Evolutionary conservation across 768 basidiomycete genomes (phyloP), one percentile per base, ranked within the genome.

Genomic region (Rhodosporidiobolus sp.): DNA sequence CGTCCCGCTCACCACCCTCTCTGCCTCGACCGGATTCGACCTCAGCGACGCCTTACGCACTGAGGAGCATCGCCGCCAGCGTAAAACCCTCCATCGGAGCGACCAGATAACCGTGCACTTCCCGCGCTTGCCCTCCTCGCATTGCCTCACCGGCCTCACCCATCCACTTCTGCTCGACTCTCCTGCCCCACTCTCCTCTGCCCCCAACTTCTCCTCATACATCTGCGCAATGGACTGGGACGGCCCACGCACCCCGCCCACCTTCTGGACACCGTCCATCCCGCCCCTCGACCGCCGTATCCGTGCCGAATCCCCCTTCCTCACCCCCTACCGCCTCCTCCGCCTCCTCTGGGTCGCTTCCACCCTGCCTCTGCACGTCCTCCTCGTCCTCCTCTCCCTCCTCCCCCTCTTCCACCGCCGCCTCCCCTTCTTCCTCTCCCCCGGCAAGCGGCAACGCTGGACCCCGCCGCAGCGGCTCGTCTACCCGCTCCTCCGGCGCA

Each of bases 211-310:
- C 16, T 17, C 56, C 57, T n/a, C n/a, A n/a, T n/a, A 34, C 20
- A 38, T 43, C 38, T 43, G 4, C 34, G 35, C 35, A 4, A 58
- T 63, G 50, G 55, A 38, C 26, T 49, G 68, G 65, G 60, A 67
- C 45, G 56, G 65, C 10, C 65, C 65, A 8, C 65, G 62, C 30
- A 63, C 71, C 0, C 54, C 28, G 12, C 62, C 56, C 38, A 46
- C 48, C 26, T 72, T 61, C 59, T 74, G 69, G 72, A 69, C 72
- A 10, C 76, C 76, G 1, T 77, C 68, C 20, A 19, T 74, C 34
- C 69, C 72, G 3, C n/a, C n/a, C 20, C 46, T 77, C 53, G 72
- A 77, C n/a, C 58, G 63, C 3, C 46, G 24, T 32, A 54, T 73
- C 22, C 30, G 62, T n/a, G 38, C 48, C 16, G 16, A 38, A 24